These are phyloP conservation scores for Leccinum sublutescens DNA, from an alignment of 768 basidiomycete genomes.

Conservation along the genomic window DNA sequence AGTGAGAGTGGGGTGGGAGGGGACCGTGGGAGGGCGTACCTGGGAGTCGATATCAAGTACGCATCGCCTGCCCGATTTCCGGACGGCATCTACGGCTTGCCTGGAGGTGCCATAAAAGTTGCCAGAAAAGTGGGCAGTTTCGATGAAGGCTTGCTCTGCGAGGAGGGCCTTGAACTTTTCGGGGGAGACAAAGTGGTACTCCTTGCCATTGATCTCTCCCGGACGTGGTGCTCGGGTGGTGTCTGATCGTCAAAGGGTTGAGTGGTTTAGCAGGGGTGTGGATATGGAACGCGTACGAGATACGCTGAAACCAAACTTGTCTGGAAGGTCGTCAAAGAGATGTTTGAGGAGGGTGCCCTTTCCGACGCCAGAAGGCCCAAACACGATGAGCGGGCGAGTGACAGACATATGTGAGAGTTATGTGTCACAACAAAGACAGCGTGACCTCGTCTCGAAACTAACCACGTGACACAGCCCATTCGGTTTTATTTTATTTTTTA, in stretches of 20 bases:
- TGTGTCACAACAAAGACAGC: neutral
- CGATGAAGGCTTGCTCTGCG: slow-evolving; percentile 76
- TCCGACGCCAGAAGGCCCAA: slow-evolving; percentile 91
- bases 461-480: slow-evolving; percentile 15
- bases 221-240: slow-evolving; percentile 85
- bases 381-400: slow-evolving; percentile 72
- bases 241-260: slow-evolving; percentile 45
- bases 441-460: neutral
- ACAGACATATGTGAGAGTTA: slow-evolving; percentile 7
- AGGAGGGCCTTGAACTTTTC: slow-evolving; percentile 75
- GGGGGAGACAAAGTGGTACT: slow-evolving; percentile 81
- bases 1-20: neutral
- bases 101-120: slow-evolving; percentile 94
- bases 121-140: slow-evolving; percentile 90
- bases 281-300: slow-evolving; percentile 59
- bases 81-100: slow-evolving; percentile 68
- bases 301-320: slow-evolving; percentile 89
- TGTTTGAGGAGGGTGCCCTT: slow-evolving; percentile 87
- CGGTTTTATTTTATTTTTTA: slow-evolving; percentile 16
- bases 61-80: slow-evolving; percentile 71
- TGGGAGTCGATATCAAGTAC: slow-evolving; percentile 96
- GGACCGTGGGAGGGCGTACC: slow-evolving; percentile 33
- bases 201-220: slow-evolving; percentile 77
- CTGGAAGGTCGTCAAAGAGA: slow-evolving; percentile 78
- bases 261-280: neutral